These are phyloP conservation scores for Colletotrichum higginsianum DNA, from an alignment of 2,329 filamentous ascomycete species.

Conservation along the genomic window DNA sequence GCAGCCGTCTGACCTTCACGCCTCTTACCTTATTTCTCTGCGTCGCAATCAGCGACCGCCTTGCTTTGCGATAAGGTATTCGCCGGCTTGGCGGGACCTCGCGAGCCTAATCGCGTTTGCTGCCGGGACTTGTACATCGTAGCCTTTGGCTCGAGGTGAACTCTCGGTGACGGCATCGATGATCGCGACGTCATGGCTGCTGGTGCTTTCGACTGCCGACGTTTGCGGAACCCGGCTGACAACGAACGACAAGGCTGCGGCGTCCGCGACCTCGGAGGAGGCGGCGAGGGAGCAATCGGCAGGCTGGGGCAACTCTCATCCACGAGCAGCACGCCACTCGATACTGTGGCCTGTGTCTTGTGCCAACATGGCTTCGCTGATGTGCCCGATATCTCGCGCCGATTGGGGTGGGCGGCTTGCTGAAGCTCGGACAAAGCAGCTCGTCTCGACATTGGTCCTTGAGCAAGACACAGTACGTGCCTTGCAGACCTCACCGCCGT, in stretches of 20 bases:
- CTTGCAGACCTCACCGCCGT: conserved; percentile 33
- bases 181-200: background rate
- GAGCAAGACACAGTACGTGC: conserved; percentile 16
- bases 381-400: background rate
- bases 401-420: background rate
- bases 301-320: background rate
- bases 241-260: background rate
- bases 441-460: background rate
- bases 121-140: too few relatives aligned
- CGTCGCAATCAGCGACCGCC: background rate
- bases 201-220: background rate
- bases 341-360: background rate
- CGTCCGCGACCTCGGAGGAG: background rate
- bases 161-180: background rate
- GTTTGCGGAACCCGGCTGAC: background rate
- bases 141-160: background rate
- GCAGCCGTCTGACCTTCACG: background rate
- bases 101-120: background rate
- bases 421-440: background rate
- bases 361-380: conserved; percentile 11
- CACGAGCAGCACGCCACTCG: conserved; percentile 8
- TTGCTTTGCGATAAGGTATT: background rate
- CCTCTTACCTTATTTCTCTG: background rate
- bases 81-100: background rate
- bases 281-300: background rate